These are phyloP conservation scores for Tylopilus rubrobrunneus DNA, from an alignment of 768 basidiomycete genomes.

Conservation along the genomic window DNA sequence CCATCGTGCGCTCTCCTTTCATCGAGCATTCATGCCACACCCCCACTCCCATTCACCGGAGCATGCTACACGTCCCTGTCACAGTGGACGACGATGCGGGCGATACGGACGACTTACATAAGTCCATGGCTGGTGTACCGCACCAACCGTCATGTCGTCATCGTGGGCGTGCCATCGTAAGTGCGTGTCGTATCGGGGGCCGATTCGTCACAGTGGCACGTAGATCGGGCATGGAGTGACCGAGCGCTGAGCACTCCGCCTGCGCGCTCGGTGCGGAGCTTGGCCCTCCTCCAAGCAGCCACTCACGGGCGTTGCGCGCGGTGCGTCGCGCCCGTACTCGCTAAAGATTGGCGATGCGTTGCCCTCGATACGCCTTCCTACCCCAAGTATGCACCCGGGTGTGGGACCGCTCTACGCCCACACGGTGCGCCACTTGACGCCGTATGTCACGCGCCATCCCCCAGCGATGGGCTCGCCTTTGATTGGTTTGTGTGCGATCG, in stretches of 20 bases:
- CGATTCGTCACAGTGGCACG: not conserved
- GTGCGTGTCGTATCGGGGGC: not conserved
- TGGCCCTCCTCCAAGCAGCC: too few species aligned
- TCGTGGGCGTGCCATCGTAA: not conserved
- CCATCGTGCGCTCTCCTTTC: not conserved
- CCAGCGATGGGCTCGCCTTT: too few species aligned
- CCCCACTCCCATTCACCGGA: not conserved
- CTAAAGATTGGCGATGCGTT: too few species aligned
- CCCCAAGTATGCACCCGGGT: not conserved
- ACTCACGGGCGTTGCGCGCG: too few species aligned
- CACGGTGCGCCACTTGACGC: too few species aligned
- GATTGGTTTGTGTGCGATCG: too few species aligned
- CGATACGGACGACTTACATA: not conserved
- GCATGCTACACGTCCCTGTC: not conserved
- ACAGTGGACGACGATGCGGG: not conserved
- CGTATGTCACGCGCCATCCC: too few species aligned
- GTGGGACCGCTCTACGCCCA: not conserved
- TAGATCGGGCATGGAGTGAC: too few species aligned
- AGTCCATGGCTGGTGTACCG: not conserved
- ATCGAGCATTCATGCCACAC: not conserved
- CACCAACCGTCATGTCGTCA: not conserved
- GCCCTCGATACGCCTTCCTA: too few species aligned
- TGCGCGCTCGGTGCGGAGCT: too few species aligned
- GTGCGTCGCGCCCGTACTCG: too few species aligned
- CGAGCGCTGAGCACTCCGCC: too few species aligned